A percentile compares a stretch with the other conserved stretches of the same genome.
These are phyloP conservation scores for Albophoma yamanashiensis DNA, from an alignment of 2,329 filamentous ascomycete species.

Conservation along the genomic window DNA sequence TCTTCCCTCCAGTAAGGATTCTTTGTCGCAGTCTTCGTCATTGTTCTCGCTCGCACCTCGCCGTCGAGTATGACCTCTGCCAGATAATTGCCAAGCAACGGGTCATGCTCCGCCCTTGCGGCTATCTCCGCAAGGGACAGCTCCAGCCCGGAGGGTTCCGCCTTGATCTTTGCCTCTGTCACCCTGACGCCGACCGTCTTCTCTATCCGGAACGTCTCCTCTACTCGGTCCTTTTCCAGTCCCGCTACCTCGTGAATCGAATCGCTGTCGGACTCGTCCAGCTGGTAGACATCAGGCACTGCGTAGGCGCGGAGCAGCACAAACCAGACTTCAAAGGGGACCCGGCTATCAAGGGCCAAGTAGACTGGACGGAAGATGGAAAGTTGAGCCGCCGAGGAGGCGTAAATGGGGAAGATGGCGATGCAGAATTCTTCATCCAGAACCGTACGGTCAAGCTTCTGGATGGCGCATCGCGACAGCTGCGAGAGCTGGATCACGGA, in stretches of 20 bases:
- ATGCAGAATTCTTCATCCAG: constrained; percentile 90
- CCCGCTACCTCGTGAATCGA: constrained; percentile 30
- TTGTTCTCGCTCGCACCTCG: constrained; percentile 66
- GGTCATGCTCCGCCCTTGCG: constrained; percentile 25
- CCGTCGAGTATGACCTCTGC: constrained; percentile 72
- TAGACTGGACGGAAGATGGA: constrained; percentile 82
- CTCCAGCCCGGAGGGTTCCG: constrained; percentile 14
- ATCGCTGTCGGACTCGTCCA: constrained; percentile 32
- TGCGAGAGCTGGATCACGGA: constrained; percentile 81
- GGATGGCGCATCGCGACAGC: constrained; percentile 79
- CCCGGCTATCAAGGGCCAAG: constrained; percentile 72
- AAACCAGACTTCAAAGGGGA: constrained; percentile 97
- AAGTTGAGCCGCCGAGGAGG: constrained; percentile 59
- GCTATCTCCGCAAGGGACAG: constrained; percentile 10
- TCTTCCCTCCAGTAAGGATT: constrained; percentile 78
- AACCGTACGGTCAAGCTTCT: constrained; percentile 82
- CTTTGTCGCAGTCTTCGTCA: constrained; percentile 57
- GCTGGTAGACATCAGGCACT: constrained; percentile 77
- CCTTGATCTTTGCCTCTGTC: constrained; percentile 51
- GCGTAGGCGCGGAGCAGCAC: constrained; percentile 85
- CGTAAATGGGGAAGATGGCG: constrained; percentile 90
- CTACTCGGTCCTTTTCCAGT: constrained; percentile 25
- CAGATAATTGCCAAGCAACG: constrained; percentile 57
- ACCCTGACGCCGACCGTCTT: constrained; percentile 49
- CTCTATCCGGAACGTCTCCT: constrained; percentile 50